Evolutionary conservation across 2,329 filamentous ascomycete species (phyloP).

Genomic region (Catunica adiposa): DNA sequence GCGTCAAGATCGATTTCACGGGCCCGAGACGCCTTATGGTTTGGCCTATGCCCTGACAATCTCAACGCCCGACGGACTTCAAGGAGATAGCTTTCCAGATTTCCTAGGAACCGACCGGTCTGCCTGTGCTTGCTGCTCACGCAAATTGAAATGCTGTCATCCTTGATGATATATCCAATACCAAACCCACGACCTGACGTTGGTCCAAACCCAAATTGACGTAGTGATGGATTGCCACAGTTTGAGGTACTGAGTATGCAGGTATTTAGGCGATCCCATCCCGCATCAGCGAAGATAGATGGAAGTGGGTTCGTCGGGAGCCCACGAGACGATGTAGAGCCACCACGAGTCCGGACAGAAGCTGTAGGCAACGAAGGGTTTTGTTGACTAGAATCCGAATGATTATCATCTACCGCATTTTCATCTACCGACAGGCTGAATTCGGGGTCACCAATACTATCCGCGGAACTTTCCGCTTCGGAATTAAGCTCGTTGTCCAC

Average conservation of each 20-base stretch:
- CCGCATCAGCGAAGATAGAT: slow-evolving; percentile 66
- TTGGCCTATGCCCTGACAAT: slow-evolving; percentile 39
- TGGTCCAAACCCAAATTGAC: slow-evolving; percentile 93
- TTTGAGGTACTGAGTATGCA: slow-evolving; percentile 96
- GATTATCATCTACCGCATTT: not conserved
- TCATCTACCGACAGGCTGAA: slow-evolving; percentile 7
- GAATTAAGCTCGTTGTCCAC: slow-evolving; percentile 49
- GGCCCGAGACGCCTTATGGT: slow-evolving; percentile 29
- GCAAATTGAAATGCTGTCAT: slow-evolving; percentile 61
- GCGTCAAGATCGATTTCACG: slow-evolving; percentile 32
- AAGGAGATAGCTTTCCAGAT: slow-evolving; percentile 74
- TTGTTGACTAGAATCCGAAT: not conserved
- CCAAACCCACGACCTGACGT: slow-evolving; percentile 89
- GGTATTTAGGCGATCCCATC: slow-evolving; percentile 90
- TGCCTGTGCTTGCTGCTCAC: slow-evolving; percentile 87
- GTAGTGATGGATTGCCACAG: slow-evolving; percentile 85
- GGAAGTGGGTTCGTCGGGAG: slow-evolving; percentile 42
- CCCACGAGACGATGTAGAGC: slow-evolving; percentile 26
- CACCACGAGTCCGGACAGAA: not conserved
- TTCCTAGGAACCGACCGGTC: slow-evolving; percentile 77
- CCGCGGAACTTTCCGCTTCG: slow-evolving; percentile 45
- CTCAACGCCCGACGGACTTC: slow-evolving; percentile 76
- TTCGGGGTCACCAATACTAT: slow-evolving; percentile 24
- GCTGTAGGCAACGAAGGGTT: not conserved
- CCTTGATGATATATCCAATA: slow-evolving; percentile 98